These are phyloP conservation scores for Albophoma yamanashiensis DNA, from an alignment of 2,329 filamentous ascomycete species.

Conservation along the genomic window DNA sequence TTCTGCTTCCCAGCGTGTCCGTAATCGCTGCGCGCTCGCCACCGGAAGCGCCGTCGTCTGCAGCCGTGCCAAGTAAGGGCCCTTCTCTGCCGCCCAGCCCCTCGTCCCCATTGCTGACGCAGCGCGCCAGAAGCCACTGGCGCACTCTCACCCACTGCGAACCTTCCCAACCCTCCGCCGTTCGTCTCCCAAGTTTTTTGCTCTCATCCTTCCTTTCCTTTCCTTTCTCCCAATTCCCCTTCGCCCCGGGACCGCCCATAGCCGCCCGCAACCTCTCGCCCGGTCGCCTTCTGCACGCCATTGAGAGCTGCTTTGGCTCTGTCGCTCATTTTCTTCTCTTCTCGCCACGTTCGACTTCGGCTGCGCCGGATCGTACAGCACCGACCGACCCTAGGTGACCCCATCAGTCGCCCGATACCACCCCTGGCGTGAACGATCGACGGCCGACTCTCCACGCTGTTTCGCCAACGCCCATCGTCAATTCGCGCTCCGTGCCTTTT, in stretches of 20 bases:
- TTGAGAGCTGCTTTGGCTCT: conserved; percentile 1
- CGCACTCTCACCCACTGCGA: not conserved
- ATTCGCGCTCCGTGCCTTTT: not conserved
- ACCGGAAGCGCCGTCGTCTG: not conserved
- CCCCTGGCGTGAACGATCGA: not conserved
- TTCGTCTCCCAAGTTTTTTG: not conserved
- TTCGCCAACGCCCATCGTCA: not conserved
- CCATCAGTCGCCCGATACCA: not conserved
- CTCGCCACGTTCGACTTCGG: conserved; percentile 5
- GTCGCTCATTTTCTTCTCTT: conserved; percentile 6
- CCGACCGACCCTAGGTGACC: conserved; percentile 1
- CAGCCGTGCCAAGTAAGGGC: not conserved
- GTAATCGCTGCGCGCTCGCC: not conserved
- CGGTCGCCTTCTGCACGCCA: not conserved
- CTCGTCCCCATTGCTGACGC: not conserved
- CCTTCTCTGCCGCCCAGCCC: not conserved
- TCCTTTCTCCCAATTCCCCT: conserved; percentile 1
- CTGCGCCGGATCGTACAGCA: conserved; percentile 6
- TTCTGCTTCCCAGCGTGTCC: not conserved
- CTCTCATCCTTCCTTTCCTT: conserved; percentile 4
- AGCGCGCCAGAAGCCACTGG: not conserved
- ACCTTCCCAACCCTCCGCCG: not conserved
- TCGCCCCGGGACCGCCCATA: not conserved
- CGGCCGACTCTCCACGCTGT: conserved; percentile 1
- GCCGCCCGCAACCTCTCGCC: not conserved